Percentiles rank a stretch among this genome's conserved stretches.
Conservation (phyloP, 257 asterid genomes). For the Solanum gracilifrons region DNA sequence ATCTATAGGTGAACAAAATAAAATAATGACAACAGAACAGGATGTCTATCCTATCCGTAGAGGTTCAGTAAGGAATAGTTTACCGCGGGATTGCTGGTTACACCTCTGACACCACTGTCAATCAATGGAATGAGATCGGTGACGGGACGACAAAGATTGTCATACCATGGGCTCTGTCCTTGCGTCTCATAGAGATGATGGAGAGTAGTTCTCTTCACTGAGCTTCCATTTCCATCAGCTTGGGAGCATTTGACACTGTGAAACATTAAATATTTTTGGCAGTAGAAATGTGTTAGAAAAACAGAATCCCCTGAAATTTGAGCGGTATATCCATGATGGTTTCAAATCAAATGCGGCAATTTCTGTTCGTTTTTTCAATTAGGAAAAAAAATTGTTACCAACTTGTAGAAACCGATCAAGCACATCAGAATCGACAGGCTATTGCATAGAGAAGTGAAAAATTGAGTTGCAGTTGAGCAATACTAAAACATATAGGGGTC, state of each 20-base stretch:
- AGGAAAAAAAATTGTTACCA: background rate
- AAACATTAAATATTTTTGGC: background rate
- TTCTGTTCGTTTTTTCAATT: background rate
- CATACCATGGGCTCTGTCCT: slow-evolving; percentile 99
- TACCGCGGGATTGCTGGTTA: slow-evolving; percentile 99
- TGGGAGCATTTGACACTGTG: slow-evolving; percentile 73
- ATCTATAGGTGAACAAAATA: background rate
- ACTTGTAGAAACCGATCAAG: background rate
- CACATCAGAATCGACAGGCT: background rate
- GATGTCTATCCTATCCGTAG: background rate
- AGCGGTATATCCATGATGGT: background rate
- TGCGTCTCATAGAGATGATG: slow-evolving; percentile 92
- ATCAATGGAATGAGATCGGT: slow-evolving; percentile 93
- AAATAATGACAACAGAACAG: background rate
- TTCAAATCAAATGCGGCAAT: background rate
- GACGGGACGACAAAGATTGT: slow-evolving; percentile 92
- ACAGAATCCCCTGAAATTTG: background rate
- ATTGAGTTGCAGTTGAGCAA: background rate
- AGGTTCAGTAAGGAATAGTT: background rate
- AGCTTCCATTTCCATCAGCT: slow-evolving; percentile 66
- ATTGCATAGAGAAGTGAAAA: background rate
- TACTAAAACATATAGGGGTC: background rate
- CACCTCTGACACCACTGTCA: slow-evolving; percentile 90
- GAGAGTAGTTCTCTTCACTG: slow-evolving; percentile 65
- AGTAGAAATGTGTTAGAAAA: background rate